Base-by-base conservation (phyloP, 163 green algal species). In the Scenedesmus sp. region DNA sequence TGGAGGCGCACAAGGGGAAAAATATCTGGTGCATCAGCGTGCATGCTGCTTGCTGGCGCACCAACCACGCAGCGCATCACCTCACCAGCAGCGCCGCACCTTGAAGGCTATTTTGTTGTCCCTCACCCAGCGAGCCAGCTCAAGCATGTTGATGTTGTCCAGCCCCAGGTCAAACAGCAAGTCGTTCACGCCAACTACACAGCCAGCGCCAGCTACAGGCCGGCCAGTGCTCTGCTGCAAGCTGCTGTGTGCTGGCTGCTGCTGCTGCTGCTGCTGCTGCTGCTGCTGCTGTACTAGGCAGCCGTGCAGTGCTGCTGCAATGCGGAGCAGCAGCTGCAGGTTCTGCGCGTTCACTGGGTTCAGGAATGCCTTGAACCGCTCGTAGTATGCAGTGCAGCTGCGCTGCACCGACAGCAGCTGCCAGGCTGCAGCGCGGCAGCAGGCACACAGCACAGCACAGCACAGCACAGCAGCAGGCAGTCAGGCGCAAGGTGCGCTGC, bases 121-220 rank as follows among this genome's bases (percentile, higher is more conserved):
- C 80, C 90, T 94, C 30, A 90, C 89, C 83, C 94, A 98, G 86
- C 90, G 85, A 46, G 97, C 85, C 37, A 99, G 94, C 44, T 95
- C 92, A 91, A 99, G 98, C n/a, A 99, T 91, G 93, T 99, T 99
- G 72, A 99, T 70, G 83, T 97, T 96, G 91, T 99, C 98, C 35
- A 99, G 90, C 3, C 73, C 49, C 4, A 89, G 61, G 18, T 81
- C 86, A 88, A 98, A 96, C 70, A 98, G 89, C 88, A 99, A 98
- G 44, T 98, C 96, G 89, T 98, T 98, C 20, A 98, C 94, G 2
- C 61, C 94, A 65, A 94, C 59, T 2, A 95, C 94, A 0, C 40
- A 80, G 12, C 78, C 80, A 49, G 18, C 73, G 7, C 46, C 81
- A n/a, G 44, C 65, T 44, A 9, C 85, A 83, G 68, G 49, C 13